These are phyloP conservation scores for Cordyceps javanica DNA, from an alignment of 2,329 filamentous ascomycete species.

Conservation along the genomic window DNA sequence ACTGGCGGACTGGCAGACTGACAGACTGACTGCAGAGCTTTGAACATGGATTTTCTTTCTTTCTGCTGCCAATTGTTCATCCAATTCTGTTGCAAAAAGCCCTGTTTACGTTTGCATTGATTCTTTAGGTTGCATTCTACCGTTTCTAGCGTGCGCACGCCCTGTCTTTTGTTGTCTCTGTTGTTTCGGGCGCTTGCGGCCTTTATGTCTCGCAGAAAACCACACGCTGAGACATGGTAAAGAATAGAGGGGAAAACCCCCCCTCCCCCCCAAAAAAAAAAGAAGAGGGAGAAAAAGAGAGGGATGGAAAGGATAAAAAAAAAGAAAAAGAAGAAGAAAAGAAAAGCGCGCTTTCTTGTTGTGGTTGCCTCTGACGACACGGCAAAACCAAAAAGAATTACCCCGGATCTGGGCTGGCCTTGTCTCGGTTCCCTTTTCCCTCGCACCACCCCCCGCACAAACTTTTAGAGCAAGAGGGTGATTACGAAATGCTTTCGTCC, in stretches of 20 bases:
- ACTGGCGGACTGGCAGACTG: too few species aligned
- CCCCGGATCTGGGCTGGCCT: constrained; percentile 5
- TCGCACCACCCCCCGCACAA: neutral
- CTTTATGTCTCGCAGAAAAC: neutral
- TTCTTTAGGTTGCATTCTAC: neutral
- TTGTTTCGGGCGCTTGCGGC: neutral
- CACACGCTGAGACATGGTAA: too few species aligned
- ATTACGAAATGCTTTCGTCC: neutral
- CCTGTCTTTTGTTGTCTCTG: neutral
- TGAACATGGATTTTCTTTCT: too few species aligned
- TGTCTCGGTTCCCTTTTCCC: too few species aligned
- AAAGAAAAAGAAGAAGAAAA: neutral
- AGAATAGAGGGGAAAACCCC: too few species aligned
- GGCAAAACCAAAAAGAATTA: neutral
- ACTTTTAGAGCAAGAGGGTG: neutral
- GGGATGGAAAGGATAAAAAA: too few species aligned
- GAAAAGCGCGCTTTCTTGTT: too few species aligned
- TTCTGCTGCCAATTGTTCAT: neutral
- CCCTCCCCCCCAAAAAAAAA: too few species aligned
- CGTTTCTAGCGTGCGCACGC: neutral
- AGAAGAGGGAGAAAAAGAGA: too few species aligned
- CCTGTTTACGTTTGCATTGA: neutral
- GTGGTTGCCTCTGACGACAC: constrained; percentile 3
- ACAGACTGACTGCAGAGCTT: too few species aligned
- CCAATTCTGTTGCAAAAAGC: neutral